Conservation (phyloP, 1,284 basidiomycete genomes). For the Ceratobasidium sp. region DNA sequence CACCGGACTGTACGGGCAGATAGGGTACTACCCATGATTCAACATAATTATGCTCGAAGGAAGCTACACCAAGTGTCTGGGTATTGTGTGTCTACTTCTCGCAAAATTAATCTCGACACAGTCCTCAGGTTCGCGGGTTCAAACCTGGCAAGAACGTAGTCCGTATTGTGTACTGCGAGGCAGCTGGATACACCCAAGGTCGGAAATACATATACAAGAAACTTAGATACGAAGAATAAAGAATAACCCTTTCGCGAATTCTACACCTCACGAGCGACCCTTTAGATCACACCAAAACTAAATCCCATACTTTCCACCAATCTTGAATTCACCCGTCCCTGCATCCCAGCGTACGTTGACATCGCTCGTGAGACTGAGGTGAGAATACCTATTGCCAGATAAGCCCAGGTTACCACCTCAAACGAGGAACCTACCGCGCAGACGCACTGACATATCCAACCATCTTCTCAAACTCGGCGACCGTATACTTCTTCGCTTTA, state of each 20-base stretch:
- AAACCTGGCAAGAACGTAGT: too few relatives aligned
- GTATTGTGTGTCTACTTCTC: too few relatives aligned
- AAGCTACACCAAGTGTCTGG: too few relatives aligned
- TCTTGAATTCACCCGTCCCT: constrained; percentile 65
- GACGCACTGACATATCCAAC: constrained; percentile 55
- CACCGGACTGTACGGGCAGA: too few relatives aligned
- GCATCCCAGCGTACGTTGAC: constrained; percentile 65
- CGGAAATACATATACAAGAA: background rate
- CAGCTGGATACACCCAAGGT: background rate
- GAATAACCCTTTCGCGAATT: background rate
- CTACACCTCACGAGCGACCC: background rate
- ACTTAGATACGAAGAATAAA: background rate
- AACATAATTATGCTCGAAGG: too few relatives aligned
- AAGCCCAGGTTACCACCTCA: background rate
- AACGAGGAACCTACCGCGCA: constrained; percentile 43
- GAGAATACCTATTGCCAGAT: constrained; percentile 57
- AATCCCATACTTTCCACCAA: constrained; percentile 63
- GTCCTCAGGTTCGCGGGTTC: too few relatives aligned
- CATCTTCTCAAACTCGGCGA: constrained; percentile 61
- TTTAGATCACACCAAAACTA: background rate
- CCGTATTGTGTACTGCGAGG: too few relatives aligned
- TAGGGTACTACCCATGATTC: too few relatives aligned
- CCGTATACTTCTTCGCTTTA: constrained; percentile 67
- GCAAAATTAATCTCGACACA: too few relatives aligned
- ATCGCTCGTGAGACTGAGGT: constrained; percentile 61